These are phyloP conservation scores for Kodamaea laetipori DNA, from an alignment of 805 yeast genomes.

Conservation along the genomic window DNA sequence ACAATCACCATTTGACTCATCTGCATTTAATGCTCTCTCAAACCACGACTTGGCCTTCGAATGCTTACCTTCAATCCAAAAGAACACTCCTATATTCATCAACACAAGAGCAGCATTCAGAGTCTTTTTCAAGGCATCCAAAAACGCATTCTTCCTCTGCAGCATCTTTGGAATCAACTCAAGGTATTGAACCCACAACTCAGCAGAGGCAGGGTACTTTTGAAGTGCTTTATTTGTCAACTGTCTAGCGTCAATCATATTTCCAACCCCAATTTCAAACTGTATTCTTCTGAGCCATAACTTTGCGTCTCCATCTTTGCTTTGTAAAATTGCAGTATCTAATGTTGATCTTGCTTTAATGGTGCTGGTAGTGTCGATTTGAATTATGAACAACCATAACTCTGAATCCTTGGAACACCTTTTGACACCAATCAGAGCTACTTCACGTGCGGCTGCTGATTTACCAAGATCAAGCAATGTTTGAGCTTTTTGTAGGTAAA, in stretches of 20 bases:
- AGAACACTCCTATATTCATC: conserved; percentile 62
- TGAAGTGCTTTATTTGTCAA: conserved; percentile 61
- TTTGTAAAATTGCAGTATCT: conserved; percentile 62
- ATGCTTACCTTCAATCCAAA: conserved; percentile 65
- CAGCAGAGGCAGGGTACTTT: conserved; percentile 57
- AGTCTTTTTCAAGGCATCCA: conserved; percentile 72
- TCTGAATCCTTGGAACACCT: conserved; percentile 43
- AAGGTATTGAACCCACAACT: conserved; percentile 68
- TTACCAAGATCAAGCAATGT: conserved; percentile 39
- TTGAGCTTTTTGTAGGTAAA: conserved; percentile 67
- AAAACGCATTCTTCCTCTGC: conserved; percentile 56
- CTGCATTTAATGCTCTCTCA: conserved; percentile 61
- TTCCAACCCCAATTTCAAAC: conserved; percentile 56
- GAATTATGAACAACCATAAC: conserved; percentile 59
- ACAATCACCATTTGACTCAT: conserved; percentile 67
- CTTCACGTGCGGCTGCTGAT: conserved; percentile 46
- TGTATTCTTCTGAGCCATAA: conserved; percentile 60
- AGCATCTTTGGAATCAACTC: conserved; percentile 48
- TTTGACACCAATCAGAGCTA: conserved; percentile 51
- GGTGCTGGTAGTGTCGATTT: conserved; percentile 36
- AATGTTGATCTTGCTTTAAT: conserved; percentile 70
- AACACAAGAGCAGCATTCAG: conserved; percentile 61
- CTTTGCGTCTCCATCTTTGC: conserved; percentile 38
- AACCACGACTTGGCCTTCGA: conserved; percentile 73
- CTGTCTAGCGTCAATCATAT: conserved; percentile 52